Evolutionary conservation across 192 early-diverging fungal genomes (phyloP).

Genomic region (Coemansia sp.): DNA sequence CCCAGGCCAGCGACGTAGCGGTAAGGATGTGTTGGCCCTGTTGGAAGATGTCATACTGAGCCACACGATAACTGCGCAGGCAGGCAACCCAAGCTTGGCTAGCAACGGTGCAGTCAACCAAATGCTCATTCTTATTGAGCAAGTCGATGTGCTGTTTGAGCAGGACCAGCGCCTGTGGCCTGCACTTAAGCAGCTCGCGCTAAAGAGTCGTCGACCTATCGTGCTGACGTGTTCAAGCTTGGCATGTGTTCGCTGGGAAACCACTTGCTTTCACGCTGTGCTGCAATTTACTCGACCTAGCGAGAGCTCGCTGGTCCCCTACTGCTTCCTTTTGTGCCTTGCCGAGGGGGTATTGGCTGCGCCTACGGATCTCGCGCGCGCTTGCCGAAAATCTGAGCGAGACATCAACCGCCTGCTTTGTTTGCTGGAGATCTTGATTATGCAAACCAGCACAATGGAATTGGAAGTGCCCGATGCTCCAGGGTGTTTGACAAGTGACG

Average conservation of each 20-base stretch:
- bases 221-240: slow-evolving; percentile 72
- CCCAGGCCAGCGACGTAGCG: slow-evolving; percentile 62
- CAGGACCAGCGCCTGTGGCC: slow-evolving; percentile 79
- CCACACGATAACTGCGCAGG: slow-evolving; percentile 60
- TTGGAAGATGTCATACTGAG: slow-evolving; percentile 72
- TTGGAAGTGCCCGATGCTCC: background rate
- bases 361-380: slow-evolving; percentile 15
- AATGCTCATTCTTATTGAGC: slow-evolving; percentile 77
- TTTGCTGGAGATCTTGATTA: slow-evolving; percentile 25
- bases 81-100: background rate
- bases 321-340: slow-evolving; percentile 44
- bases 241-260: slow-evolving; percentile 36
- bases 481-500: background rate
- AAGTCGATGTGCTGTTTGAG: slow-evolving; percentile 79
- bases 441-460: background rate
- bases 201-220: slow-evolving; percentile 74
- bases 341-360: slow-evolving; percentile 28
- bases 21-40: slow-evolving; percentile 64
- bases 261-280: slow-evolving; percentile 30
- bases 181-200: slow-evolving; percentile 64
- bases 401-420: slow-evolving; percentile 41
- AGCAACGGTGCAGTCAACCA: slow-evolving; percentile 39
- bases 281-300: slow-evolving; percentile 33
- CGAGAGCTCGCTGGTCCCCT: slow-evolving; percentile 34
- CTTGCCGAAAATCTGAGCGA: slow-evolving; percentile 19